Conservation (phyloP, 2,329 filamentous ascomycete species). For the Aureobasidium subglaciale region DNA sequence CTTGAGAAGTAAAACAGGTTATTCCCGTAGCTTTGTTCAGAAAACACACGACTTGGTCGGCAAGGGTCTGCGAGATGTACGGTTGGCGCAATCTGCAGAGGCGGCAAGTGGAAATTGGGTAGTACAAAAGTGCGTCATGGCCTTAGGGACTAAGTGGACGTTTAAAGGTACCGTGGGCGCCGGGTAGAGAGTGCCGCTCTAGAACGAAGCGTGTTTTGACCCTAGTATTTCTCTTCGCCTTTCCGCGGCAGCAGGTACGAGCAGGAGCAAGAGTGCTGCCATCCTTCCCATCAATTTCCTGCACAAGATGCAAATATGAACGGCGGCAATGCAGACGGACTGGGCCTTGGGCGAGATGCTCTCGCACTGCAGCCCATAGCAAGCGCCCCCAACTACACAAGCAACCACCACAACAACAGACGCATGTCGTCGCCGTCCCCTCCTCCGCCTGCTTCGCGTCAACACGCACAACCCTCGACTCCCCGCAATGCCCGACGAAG, state of each 20-base stretch:
- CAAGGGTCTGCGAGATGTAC: too few relatives aligned
- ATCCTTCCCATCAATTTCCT: background rate
- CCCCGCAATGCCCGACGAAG: slow-evolving; percentile 5
- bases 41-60: too few relatives aligned
- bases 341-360: background rate
- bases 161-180: background rate
- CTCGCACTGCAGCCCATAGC: slow-evolving; percentile 7
- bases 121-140: slow-evolving; percentile 1
- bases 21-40: too few relatives aligned
- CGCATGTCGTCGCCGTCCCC: background rate
- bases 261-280: background rate
- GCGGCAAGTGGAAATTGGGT: background rate
- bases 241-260: background rate
- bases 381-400: background rate
- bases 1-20: too few relatives aligned
- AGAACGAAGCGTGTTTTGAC: slow-evolving; percentile 7
- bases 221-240: background rate
- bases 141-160: background rate
- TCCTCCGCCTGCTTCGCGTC: background rate
- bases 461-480: background rate
- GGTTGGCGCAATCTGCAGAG: background rate
- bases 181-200: background rate
- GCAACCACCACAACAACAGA: background rate
- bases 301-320: slow-evolving; percentile 4
- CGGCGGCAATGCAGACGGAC: background rate